Base-by-base conservation (phyloP, 768 basidiomycete species). In the Macrolepiota albuminosa region DNA sequence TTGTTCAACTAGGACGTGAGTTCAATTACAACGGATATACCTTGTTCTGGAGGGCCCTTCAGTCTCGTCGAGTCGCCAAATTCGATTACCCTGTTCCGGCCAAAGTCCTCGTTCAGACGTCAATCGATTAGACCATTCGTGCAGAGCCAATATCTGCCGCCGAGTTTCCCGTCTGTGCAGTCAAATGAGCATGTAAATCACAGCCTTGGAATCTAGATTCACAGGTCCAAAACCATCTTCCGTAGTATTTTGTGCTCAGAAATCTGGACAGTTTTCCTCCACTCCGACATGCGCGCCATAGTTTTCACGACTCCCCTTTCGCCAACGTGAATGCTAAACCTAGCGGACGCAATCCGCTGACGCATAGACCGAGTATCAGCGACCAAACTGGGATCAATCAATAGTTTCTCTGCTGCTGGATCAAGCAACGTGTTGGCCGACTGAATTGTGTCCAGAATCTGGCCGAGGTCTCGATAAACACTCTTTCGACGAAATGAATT, bases 31-130 rank as follows among this genome's bases (percentile, higher is more conserved):
- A 16, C 2, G 16, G 65, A 92, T 93, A 18, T 66, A 93, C 93
- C 94, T 78, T 56, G 91, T 89, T 50, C 94, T 84, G 65, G 91
- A 82, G 1, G 93, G 94, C 1, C 94, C 95, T 67, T 97, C 95
- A 2, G 93, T 95, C 66, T 95, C 94, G 62, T 96, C 95, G 48
- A 96, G 72, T 36, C 87, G 76, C 95, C 95, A 96, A 11, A 81
- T 65, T 26, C 75, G 73, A 2, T 67, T 73, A 43, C 76, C 76
- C 16, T 78, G 71, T 47, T 82, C 79, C 2, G 87, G 84, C 94
- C 95, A 96, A 13, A 96, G 68, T 0, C 93, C 93, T 24, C 91
- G 81, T 68, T 96, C 95, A 0, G 85, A 85, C 2, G 84, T 84
- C 26, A 90, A 73, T 9, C 84, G 67, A 43, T 82, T 71, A 0